These are phyloP conservation scores for Beauveria scarabaeidicola DNA, from an alignment of 2,329 filamentous ascomycete species.

Conservation along the genomic window DNA sequence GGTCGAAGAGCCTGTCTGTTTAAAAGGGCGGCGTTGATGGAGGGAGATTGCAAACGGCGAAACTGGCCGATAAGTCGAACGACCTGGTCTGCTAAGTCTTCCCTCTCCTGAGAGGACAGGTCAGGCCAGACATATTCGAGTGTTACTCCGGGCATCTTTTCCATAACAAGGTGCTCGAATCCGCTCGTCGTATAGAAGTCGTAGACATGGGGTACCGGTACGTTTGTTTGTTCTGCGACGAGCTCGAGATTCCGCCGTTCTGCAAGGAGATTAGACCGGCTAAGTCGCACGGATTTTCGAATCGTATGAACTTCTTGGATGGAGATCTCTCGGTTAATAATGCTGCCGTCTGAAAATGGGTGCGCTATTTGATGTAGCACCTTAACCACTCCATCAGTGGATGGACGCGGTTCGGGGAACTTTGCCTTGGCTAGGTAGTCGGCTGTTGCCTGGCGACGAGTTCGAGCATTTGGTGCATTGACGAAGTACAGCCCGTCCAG, in stretches of 20 bases:
- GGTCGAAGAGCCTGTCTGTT: background rate
- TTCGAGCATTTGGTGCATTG: constrained; percentile 2
- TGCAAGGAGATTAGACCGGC: background rate
- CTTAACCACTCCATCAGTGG: background rate
- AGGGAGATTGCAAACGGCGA: background rate
- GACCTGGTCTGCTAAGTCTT: background rate
- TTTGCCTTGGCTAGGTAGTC: background rate
- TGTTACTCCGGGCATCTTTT: background rate
- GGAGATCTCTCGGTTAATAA: background rate
- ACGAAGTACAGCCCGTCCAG: background rate
- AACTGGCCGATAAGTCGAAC: background rate
- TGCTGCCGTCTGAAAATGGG: background rate
- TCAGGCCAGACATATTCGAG: background rate
- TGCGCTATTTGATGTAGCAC: background rate
- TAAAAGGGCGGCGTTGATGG: background rate
- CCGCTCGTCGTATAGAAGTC: background rate
- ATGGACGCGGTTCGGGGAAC: background rate
- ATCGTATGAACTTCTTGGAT: background rate
- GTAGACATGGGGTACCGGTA: constrained; percentile 5
- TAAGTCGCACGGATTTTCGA: background rate
- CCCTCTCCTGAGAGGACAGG: background rate
- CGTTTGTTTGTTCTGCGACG: background rate
- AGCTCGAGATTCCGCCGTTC: constrained; percentile 3
- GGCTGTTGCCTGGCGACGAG: constrained; percentile 1
- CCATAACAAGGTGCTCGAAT: constrained; percentile 1